Evolutionary conservation across 202 grass and related monocot species (phyloP).

Genomic region (Tripidium arundinaceum): DNA sequence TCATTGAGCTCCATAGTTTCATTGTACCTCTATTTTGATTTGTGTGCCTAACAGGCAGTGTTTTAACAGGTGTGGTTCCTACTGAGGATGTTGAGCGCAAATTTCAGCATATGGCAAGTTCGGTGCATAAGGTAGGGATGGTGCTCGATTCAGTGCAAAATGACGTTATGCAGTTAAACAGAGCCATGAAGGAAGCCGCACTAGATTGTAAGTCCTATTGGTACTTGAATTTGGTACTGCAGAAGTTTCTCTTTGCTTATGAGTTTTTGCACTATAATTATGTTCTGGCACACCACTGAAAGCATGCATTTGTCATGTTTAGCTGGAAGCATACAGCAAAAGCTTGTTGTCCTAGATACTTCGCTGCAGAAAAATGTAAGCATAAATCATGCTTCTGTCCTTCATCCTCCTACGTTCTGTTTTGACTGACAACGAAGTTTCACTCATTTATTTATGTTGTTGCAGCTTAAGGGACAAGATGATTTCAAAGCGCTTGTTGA

Average conservation of each 20-base stretch:
- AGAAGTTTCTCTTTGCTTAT: conserved; percentile 16
- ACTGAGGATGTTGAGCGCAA: no score
- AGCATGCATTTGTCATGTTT: conserved; percentile 31
- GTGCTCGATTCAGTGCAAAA: no score
- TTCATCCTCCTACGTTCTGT: background rate
- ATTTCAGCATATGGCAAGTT: no score
- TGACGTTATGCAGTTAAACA: no score
- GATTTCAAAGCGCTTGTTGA: conserved; percentile 55
- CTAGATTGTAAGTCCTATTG: conserved; percentile 60
- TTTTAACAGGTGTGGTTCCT: no score
- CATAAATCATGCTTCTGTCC: conserved; percentile 8
- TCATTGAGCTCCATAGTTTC: no score
- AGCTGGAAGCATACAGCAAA: conserved; percentile 72
- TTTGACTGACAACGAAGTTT: conserved; percentile 1
- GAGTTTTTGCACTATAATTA: conserved; percentile 21
- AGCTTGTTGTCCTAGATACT: conserved; percentile 53
- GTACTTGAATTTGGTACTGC: background rate
- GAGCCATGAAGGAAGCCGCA: no score
- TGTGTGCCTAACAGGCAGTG: no score
- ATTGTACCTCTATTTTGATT: no score
- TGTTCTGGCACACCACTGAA: conserved; percentile 1
- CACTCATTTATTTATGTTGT: conserved; percentile 4
- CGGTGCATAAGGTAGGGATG: no score
- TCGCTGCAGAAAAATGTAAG: conserved; percentile 82
- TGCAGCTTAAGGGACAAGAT: conserved; percentile 78